Evolutionary conservation across 768 basidiomycete genomes (phyloP).

Genomic region (Amyloporia xantha): DNA sequence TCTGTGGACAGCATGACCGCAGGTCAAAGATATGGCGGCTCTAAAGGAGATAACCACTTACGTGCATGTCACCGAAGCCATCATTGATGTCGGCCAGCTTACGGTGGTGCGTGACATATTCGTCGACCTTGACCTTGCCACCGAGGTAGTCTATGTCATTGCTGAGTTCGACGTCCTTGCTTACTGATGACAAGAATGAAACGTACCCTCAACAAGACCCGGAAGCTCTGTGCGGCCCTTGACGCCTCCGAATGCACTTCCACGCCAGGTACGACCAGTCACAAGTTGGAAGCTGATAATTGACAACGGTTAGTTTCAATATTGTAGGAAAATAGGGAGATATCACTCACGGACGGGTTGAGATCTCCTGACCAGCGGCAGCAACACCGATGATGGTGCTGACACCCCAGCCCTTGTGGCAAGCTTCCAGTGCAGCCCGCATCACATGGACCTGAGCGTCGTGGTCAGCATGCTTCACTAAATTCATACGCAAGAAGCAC

Average conservation of each 20-base stretch:
- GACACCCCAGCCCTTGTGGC: conserved; percentile 99
- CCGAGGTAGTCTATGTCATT: conserved; percentile 61
- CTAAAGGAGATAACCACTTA: conserved; percentile 35
- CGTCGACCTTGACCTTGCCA: conserved; percentile 84
- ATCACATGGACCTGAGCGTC: conserved; percentile 74
- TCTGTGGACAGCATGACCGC: conserved; percentile 31
- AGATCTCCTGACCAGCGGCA: conserved; percentile 83
- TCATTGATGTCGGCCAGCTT: conserved; percentile 71
- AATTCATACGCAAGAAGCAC: conserved; percentile 6
- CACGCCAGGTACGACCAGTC: conserved; percentile 92
- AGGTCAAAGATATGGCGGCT: background rate
- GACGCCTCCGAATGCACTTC: conserved; percentile 93
- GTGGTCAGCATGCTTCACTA: background rate
- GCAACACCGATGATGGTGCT: conserved; percentile 96
- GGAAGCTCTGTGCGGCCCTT: conserved; percentile 96
- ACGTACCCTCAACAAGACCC: conserved; percentile 80
- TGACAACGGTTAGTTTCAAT: background rate
- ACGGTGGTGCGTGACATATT: conserved; percentile 89
- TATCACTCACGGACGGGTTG: conserved; percentile 25
- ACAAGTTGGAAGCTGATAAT: conserved; percentile 44
- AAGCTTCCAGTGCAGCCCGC: conserved; percentile 95
- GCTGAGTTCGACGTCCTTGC: conserved; percentile 8
- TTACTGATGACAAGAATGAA: background rate
- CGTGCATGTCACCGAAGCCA: conserved; percentile 96
- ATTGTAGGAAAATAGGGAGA: background rate